Evolutionary conservation across 148 eudicot species (phyloP).

Genomic region (Rheum nobile): DNA sequence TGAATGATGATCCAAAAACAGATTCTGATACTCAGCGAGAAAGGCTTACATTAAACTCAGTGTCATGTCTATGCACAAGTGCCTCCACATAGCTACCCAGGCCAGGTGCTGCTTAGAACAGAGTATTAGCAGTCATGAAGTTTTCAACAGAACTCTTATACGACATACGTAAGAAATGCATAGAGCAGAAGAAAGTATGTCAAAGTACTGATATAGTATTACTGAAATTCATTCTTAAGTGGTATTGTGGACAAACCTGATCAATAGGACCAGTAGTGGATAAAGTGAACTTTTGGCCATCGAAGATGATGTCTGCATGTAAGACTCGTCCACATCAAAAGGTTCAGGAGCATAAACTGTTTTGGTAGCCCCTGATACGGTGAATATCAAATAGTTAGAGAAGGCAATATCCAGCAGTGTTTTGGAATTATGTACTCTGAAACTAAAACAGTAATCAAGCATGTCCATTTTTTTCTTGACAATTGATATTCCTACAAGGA

Average conservation of each 20-base stretch:
- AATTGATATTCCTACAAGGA: too few species aligned
- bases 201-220: not conserved
- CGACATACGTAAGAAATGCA: not conserved
- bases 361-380: constrained; percentile 71
- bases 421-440: not conserved
- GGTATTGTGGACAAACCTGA: constrained; percentile 39
- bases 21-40: not conserved
- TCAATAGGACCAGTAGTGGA: constrained; percentile 77
- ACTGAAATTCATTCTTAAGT: not conserved
- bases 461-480: not conserved
- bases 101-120: constrained; percentile 71
- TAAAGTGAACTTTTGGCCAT: constrained; percentile 35
- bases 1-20: not conserved
- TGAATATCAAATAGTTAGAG: not conserved
- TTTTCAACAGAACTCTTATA: not conserved
- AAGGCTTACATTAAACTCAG: constrained; percentile 59
- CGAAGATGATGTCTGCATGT: constrained; percentile 51
- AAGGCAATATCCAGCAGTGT: constrained; percentile 5
- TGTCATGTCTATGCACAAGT: constrained; percentile 80
- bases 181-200: not conserved
- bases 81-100: constrained; percentile 99
- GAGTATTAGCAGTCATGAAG: constrained; percentile 6
- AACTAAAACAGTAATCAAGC: not conserved
- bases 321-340: constrained; percentile 70
- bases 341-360: constrained; percentile 95